Conservation (phyloP, 2,329 filamentous ascomycete species). For the Botrytis deweyae region DNA sequence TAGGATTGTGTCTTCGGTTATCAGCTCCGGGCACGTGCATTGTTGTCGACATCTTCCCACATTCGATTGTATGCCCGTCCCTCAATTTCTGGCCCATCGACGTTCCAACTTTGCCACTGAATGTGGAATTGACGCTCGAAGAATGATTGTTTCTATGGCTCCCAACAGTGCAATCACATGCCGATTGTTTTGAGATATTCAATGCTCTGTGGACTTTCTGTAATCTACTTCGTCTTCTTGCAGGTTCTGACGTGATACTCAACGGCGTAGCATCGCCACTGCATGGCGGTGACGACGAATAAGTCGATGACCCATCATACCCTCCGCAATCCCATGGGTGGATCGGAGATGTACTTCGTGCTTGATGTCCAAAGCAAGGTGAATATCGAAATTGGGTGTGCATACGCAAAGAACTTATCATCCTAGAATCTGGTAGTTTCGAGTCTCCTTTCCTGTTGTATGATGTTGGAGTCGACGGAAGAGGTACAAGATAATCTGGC, state of each 20-base stretch:
- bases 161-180: slow-evolving; percentile 11
- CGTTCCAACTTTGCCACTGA: neutral
- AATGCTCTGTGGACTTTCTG: slow-evolving; percentile 21
- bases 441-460: slow-evolving; percentile 17
- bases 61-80: neutral
- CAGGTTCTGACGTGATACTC: slow-evolving; percentile 18
- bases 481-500: slow-evolving; percentile 27
- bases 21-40: neutral
- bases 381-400: slow-evolving; percentile 39
- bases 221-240: slow-evolving; percentile 12
- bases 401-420: slow-evolving; percentile 40
- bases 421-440: slow-evolving; percentile 29
- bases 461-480: slow-evolving; percentile 9
- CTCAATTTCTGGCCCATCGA: neutral
- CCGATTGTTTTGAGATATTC: slow-evolving; percentile 26
- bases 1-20: neutral
- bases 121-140: neutral
- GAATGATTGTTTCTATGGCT: slow-evolving; percentile 13
- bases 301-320: slow-evolving; percentile 27
- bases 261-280: slow-evolving; percentile 20
- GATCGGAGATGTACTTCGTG: slow-evolving; percentile 36
- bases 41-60: neutral
- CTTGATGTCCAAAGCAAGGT: slow-evolving; percentile 38
- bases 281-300: slow-evolving; percentile 17
- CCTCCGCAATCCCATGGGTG: slow-evolving; percentile 28